phyloP scores from a whole-genome alignment of 2,329 filamentous ascomycete genomes.

The Ceratocystiopsis sp. region DNA sequence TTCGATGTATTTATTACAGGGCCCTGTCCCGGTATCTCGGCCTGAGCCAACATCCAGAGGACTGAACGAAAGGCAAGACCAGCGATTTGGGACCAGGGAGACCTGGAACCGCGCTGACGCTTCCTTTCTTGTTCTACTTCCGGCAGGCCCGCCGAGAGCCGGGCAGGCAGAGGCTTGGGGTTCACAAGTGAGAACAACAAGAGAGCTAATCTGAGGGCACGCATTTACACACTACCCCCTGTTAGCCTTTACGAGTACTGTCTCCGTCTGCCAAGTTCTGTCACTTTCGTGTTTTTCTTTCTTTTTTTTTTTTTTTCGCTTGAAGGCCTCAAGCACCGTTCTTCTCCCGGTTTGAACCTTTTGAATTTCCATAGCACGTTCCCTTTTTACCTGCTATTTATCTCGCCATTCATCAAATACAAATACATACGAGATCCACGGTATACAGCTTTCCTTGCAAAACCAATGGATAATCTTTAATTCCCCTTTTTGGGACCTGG shows the following conservation, averaged over 20 bases:
- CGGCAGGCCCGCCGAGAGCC: background rate
- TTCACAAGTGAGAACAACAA: conserved; percentile 6
- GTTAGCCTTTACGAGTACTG: background rate
- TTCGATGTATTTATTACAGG: no score
- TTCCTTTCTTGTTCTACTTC: background rate
- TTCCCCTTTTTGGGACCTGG: background rate
- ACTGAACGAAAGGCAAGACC: background rate
- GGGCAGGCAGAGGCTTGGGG: background rate
- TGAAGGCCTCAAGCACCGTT: background rate
- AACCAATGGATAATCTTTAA: background rate
- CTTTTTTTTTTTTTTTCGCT: background rate
- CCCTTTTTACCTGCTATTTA: no score
- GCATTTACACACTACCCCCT: background rate
- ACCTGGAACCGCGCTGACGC: conserved; percentile 1
- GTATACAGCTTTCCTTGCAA: background rate
- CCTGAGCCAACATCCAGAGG: no score
- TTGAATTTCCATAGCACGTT: no score
- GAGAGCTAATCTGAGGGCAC: conserved; percentile 12
- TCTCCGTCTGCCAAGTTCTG: background rate
- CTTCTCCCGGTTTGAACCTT: no score
- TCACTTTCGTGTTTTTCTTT: background rate
- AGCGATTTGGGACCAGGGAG: background rate
- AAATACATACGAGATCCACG: background rate
- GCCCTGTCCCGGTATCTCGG: background rate
- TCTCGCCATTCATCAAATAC: background rate